Evolutionary conservation across 129 eudicot genomes (phyloP).

Genomic region (Helichrysum umbraculigerum): DNA sequence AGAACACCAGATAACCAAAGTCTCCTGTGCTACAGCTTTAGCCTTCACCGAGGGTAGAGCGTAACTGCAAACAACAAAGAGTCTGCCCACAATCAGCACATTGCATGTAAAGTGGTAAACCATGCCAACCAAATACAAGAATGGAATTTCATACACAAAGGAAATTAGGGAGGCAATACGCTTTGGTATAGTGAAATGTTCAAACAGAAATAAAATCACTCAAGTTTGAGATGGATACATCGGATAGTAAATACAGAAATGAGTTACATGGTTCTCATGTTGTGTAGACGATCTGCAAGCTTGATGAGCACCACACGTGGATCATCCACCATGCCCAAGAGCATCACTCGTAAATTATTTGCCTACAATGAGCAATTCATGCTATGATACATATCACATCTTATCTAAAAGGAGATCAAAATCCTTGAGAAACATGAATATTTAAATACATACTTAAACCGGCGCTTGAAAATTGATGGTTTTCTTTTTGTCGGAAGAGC

Average conservation of each 20-base stretch:
- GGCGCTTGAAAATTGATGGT: conserved; percentile 4
- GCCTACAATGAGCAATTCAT: conserved; percentile 53
- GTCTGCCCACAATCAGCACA: not conserved
- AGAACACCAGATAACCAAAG: conserved; percentile 94
- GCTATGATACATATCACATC: conserved; percentile 18
- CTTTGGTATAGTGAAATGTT: not conserved
- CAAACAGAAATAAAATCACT: not conserved
- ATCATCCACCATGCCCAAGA: conserved; percentile 98
- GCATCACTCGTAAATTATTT: conserved; percentile 87
- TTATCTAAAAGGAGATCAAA: conserved; percentile 6
- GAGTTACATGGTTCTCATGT: conserved; percentile 94
- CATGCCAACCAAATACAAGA: not conserved
- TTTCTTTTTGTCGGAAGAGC: not conserved
- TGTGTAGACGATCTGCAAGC: conserved; percentile 99
- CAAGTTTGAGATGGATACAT: conserved; percentile 1
- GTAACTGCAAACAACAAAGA: conserved; percentile 52
- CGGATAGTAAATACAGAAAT: not conserved
- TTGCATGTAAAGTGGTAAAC: not conserved
- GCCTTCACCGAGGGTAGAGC: conserved; percentile 86
- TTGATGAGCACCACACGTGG: conserved; percentile 98
- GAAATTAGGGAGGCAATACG: not conserved
- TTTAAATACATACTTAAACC: not conserved
- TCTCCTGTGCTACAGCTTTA: conserved; percentile 95
- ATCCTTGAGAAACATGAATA: conserved; percentile 10
- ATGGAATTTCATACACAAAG: not conserved